Percentiles rank a stretch among this genome's conserved stretches.
Evolutionary conservation across 73 alveolate genomes (phyloP).

Genomic region (Paramecium caudatum): DNA sequence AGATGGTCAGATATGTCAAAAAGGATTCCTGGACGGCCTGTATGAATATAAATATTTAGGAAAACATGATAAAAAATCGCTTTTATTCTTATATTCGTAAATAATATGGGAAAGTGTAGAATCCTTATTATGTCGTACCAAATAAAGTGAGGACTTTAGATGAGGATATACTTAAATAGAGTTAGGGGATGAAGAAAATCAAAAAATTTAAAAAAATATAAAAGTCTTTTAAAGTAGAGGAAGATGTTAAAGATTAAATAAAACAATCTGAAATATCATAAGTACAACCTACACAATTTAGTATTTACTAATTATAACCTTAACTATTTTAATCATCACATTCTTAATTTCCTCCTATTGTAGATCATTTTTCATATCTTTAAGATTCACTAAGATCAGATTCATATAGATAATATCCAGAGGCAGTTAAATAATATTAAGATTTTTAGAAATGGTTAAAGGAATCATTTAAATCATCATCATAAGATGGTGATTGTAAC

Average conservation of each 20-base stretch:
- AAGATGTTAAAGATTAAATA: neutral
- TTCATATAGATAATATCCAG: conserved; percentile 17
- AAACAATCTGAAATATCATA: too few species aligned
- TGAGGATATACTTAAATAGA: neutral
- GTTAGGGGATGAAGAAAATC: conserved; percentile 18
- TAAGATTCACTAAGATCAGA: conserved; percentile 15
- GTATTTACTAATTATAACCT: too few species aligned
- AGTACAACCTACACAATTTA: too few species aligned
- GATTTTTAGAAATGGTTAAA: conserved; percentile 33
- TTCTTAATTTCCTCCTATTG: neutral
- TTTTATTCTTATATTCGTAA: neutral
- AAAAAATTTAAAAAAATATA: conserved; percentile 24
- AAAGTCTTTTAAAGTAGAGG: neutral
- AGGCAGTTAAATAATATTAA: neutral
- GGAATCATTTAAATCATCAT: conserved; percentile 10
- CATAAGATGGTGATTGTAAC: neutral
- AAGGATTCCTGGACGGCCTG: conserved; percentile 73
- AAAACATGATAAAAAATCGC: conserved; percentile 54
- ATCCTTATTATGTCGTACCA: conserved; percentile 17
- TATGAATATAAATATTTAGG: conserved; percentile 6
- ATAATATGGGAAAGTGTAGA: neutral
- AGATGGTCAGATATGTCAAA: conserved; percentile 76
- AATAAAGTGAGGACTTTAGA: conserved; percentile 5
- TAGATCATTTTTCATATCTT: conserved; percentile 28
- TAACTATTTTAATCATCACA: neutral